Evolutionary conservation across 768 basidiomycete species (phyloP), one percentile per base, ranked within the genome.

Genomic region (Lactarius pseudohatsudake): DNA sequence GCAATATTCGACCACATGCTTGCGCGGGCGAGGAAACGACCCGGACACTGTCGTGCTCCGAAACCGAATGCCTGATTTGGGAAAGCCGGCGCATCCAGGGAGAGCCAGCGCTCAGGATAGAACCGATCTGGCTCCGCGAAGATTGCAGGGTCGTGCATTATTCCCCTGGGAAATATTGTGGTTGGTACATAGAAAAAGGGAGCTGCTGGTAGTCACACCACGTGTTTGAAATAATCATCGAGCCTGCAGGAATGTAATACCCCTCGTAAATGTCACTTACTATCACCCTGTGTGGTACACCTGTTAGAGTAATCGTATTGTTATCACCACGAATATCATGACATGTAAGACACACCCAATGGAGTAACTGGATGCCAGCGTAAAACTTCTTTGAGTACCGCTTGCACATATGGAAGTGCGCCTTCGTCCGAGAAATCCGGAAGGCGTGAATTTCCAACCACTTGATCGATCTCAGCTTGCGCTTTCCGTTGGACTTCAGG

Each of bases 321-420:
- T 0, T 50, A 22, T 22, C 47, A 9, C 47, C 22, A 13, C 6
- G 11, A 22, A 13, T 50, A 50, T 50, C 47, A 13, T 11, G 22
- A 50, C 22, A 22, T 22, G 47, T 50, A 13, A 5, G 11, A 34
- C 55, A 32, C 11, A 56, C 55, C 6, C 0, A 56, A 7, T 18
- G 55, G 55, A 0, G 11, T 7, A 18, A 56, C 55, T 9, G 55
- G 30, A 11, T 56, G 55, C 55, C 55, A 56, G 28, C 55, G 55
- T 34, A 32, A 56, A 20, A 34, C 55, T 3, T 56, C 55, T 34
- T 56, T 56, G 3, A 56, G 16, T 11, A 56, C 30, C 6, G 55
- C 55, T 18, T 56, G 28, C 30, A 56, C 55, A 56, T 56, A 56
- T 18, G 55, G 55, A 34, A 56, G 55, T 32, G 16, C 55, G 22